Evolutionary conservation across 371 early-diverging fungal genomes (phyloP).

Genomic region (Lichtheimia corymbifera): DNA sequence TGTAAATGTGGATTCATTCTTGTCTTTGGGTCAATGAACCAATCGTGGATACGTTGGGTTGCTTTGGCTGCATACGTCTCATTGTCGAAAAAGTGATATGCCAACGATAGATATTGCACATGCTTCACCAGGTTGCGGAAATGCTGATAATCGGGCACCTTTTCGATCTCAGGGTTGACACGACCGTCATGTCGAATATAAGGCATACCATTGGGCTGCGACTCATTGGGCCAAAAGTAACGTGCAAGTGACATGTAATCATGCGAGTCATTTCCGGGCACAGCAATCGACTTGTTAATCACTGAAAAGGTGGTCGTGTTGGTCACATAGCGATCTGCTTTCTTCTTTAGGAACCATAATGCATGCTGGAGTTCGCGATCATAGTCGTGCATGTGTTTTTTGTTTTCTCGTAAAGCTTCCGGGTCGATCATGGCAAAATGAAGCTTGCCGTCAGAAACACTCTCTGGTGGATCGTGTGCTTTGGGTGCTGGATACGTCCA

Average conservation of each 20-base stretch:
- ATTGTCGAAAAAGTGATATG: slow-evolving; percentile 53
- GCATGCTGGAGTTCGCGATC: slow-evolving; percentile 28
- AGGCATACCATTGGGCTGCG: slow-evolving; percentile 39
- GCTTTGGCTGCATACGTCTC: slow-evolving; percentile 47
- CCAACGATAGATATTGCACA: slow-evolving; percentile 48
- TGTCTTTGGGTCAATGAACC: slow-evolving; percentile 55
- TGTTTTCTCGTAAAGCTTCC: slow-evolving; percentile 11
- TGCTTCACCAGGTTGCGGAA: slow-evolving; percentile 44
- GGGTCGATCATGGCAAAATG: slow-evolving; percentile 11
- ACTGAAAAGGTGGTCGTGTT: slow-evolving; percentile 48
- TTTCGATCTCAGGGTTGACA: slow-evolving; percentile 52
- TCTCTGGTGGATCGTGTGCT: slow-evolving; percentile 15
- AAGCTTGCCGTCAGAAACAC: slow-evolving; percentile 12
- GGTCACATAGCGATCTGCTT: slow-evolving; percentile 20
- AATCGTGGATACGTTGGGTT: slow-evolving; percentile 34
- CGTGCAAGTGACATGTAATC: slow-evolving; percentile 59
- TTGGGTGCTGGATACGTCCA: slow-evolving; percentile 21
- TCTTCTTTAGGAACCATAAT: slow-evolving; percentile 28
- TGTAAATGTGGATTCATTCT: slow-evolving; percentile 61
- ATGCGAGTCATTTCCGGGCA: slow-evolving; percentile 49
- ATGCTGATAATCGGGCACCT: slow-evolving; percentile 40
- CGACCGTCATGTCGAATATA: slow-evolving; percentile 50
- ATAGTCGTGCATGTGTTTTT: slow-evolving; percentile 21
- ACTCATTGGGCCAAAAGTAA: slow-evolving; percentile 52
- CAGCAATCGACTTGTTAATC: slow-evolving; percentile 40